Evolutionary conservation across 208 protist species (phyloP).

Genomic region (Acanthamoeba polyphaga): DNA sequence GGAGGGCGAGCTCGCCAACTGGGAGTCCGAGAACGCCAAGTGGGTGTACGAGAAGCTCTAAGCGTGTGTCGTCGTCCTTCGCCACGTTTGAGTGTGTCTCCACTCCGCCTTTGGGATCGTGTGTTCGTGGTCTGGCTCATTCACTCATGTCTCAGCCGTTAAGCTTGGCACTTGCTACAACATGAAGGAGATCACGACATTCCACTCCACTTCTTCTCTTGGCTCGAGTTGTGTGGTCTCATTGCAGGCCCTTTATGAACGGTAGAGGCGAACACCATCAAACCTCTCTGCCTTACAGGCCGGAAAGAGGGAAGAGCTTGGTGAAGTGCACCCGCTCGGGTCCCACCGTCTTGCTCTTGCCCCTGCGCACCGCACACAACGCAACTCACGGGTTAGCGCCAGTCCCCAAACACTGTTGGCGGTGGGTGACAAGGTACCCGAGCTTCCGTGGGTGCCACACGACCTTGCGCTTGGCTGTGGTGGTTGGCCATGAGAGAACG

Average conservation of each 20-base stretch:
- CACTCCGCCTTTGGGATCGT: background rate
- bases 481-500: background rate
- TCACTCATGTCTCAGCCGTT: background rate
- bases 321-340: background rate
- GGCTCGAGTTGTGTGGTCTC: too few relatives aligned
- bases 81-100: background rate
- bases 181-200: background rate
- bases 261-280: too few relatives aligned
- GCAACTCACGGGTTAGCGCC: background rate
- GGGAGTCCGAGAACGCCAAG: conserved; percentile 67
- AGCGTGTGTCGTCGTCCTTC: background rate
- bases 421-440: background rate
- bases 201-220: background rate
- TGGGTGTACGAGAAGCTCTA: conserved; percentile 76
- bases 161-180: background rate
- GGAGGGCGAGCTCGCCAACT: conserved; percentile 61
- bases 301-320: background rate
- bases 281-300: background rate
- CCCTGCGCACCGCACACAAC: background rate
- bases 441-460: background rate
- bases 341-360: background rate
- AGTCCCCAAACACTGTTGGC: background rate
- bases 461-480: background rate
- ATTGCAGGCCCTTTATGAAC: too few relatives aligned
- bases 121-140: background rate